phyloP scores from a whole-genome alignment of 257 asterid genomes.

The Sherardia arvensis region DNA sequence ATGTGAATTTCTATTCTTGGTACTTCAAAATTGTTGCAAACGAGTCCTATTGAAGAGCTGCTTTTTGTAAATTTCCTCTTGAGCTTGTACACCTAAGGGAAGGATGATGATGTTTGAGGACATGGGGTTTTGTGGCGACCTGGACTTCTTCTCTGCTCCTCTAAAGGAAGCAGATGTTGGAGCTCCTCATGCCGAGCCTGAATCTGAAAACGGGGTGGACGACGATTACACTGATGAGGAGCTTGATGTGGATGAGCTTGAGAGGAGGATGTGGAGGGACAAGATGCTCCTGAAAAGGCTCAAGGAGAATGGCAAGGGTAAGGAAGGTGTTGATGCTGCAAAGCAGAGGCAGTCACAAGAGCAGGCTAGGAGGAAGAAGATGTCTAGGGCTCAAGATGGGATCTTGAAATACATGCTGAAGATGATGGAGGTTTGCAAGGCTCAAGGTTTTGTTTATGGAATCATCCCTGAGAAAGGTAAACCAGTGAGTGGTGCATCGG shows the following conservation, averaged over 20 bases:
- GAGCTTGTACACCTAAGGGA: neutral
- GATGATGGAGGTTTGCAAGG: constrained; percentile 94
- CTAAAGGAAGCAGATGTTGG: constrained; percentile 35
- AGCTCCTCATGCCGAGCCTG: constrained; percentile 27
- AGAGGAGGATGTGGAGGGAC: constrained; percentile 82
- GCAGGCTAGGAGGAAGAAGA: constrained; percentile 90
- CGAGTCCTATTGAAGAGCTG: constrained; percentile 1
- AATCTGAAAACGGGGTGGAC: constrained; percentile 39
- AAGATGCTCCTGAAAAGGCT: constrained; percentile 57
- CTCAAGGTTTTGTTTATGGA: constrained; percentile 90
- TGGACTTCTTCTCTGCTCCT: constrained; percentile 59
- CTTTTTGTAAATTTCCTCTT: neutral
- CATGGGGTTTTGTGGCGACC: constrained; percentile 61
- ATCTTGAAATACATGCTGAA: constrained; percentile 85
- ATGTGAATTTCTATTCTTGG: neutral
- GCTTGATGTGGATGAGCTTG: constrained; percentile 73
- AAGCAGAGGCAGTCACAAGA: constrained; percentile 84
- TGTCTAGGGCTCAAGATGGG: constrained; percentile 95
- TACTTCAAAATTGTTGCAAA: neutral
- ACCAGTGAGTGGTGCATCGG: constrained; percentile 88
- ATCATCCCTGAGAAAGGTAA: constrained; percentile 91
- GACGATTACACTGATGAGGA: constrained; percentile 80
- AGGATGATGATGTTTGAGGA: constrained; percentile 79
- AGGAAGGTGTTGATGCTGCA: constrained; percentile 41
- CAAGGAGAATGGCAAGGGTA: constrained; percentile 59